Conservation (phyloP, 805 yeast species). For the Candida ponderosae region DNA sequence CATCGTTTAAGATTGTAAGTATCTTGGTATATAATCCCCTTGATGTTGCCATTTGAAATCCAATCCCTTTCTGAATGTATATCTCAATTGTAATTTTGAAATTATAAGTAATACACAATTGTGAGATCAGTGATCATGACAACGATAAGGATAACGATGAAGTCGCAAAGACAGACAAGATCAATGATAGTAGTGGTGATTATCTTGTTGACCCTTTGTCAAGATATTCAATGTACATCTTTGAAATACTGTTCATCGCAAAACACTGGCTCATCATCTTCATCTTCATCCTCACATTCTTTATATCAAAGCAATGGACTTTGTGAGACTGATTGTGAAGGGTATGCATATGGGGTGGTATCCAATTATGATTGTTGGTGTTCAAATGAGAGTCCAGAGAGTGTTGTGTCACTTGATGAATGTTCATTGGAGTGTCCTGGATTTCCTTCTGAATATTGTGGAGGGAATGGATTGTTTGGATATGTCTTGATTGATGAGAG, state of each 20-base stretch:
- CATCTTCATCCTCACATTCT: slow-evolving; percentile 1
- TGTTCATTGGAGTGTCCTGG: slow-evolving; percentile 35
- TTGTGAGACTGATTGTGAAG: slow-evolving; percentile 30
- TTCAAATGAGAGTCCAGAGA: slow-evolving; percentile 28
- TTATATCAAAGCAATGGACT: slow-evolving; percentile 32
- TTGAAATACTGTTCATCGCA: slow-evolving; percentile 1
- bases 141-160: too few species aligned
- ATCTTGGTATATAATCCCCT: too few species aligned
- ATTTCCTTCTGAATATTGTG: slow-evolving; percentile 30
- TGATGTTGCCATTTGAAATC: too few species aligned
- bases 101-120: too few species aligned
- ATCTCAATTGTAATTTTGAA: too few species aligned
- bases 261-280: slow-evolving; percentile 8
- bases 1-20: too few species aligned
- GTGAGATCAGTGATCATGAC: too few species aligned
- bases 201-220: too few species aligned
- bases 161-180: too few species aligned
- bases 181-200: too few species aligned
- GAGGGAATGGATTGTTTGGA: slow-evolving; percentile 31
- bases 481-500: slow-evolving; percentile 23
- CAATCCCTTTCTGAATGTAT: too few species aligned
- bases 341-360: slow-evolving; percentile 30
- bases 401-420: slow-evolving; percentile 16
- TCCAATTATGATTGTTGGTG: slow-evolving; percentile 35
- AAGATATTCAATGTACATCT: not conserved